Base-by-base conservation (phyloP, 192 early-diverging fungal genomes). In the Mortierella claussenii region DNA sequence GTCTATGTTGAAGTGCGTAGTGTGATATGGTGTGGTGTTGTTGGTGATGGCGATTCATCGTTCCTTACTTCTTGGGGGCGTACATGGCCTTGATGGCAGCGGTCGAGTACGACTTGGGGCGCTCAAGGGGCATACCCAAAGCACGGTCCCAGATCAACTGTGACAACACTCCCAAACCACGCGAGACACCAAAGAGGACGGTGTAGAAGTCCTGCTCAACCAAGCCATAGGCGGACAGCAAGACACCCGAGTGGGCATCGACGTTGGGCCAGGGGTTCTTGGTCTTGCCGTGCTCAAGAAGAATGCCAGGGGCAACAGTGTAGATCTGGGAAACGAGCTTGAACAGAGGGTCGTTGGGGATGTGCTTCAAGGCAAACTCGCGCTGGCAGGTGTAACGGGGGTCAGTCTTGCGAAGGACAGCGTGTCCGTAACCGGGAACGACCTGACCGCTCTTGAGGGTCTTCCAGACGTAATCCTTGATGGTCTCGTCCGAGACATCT, bases 211-310 rank as follows among this genome's bases (percentile, higher is more conserved):
- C 94, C 86, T 99, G 94, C 84, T 99, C 96, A 47, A 91, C 91
- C 71, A 99, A 88, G 56, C 95, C 95, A 80, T 92, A 99, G 90
- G 97, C 93, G 75, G 94, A 91, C 64, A 99, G 88, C 21, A 99
- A 90, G 70, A 97, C 95, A 82, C 97, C 97, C 54, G 92, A 94
- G 92, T 99, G 97, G 49, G 96, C 96, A 80, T 99, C 97, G 42
- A 99, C 96, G 83, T 99, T 99, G 83, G 97, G 97, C 94, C 94
- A 99, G 63, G 97, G 97, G 92, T 99, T 99, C 93, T 97, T 98
- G 90, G 96, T 98, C 92, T 98, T 99, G 69, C 97, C 97, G 85
- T 99, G 97, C 87, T 99, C 95, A 59, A 91, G 95, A 42, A 99
- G 87, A 50, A 98, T 94, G 56, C 91, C 93, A 13, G 97, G 97